Conservation (phyloP, 2,329 filamentous ascomycete genomes). For the Claviceps sp. region DNA sequence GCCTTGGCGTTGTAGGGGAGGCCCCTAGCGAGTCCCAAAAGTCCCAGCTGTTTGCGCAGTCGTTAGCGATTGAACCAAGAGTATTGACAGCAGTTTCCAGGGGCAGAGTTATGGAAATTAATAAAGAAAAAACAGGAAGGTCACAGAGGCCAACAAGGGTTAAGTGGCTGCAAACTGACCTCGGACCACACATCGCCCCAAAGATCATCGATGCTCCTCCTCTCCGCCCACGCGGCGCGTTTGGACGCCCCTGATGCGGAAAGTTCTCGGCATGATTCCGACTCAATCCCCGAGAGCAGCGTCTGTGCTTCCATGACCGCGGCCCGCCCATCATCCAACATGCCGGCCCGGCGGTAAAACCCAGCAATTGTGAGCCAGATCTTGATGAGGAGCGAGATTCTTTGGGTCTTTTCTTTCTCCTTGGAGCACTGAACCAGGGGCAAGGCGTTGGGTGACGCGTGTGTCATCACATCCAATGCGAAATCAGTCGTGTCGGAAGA, state of each 20-base stretch:
- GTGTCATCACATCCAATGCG: constrained; percentile 25
- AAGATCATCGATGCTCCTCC: constrained; percentile 69
- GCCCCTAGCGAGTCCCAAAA: constrained; percentile 48
- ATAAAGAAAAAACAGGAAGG: neutral
- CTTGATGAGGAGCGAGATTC: constrained; percentile 48
- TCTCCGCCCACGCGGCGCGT: constrained; percentile 60
- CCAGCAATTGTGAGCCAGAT: constrained; percentile 87
- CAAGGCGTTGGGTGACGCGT: constrained; percentile 32
- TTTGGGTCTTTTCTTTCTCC: constrained; percentile 36
- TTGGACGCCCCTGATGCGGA: constrained; percentile 49
- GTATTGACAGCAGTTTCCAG: neutral
- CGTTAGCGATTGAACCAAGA: neutral
- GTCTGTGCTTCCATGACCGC: constrained; percentile 72
- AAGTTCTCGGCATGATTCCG: constrained; percentile 47
- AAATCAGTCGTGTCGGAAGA: constrained; percentile 27
- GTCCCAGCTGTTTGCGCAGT: constrained; percentile 40
- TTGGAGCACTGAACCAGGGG: constrained; percentile 42
- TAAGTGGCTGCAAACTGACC: constrained; percentile 35
- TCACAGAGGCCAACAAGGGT: neutral
- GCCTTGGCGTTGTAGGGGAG: constrained; percentile 55
- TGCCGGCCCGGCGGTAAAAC: constrained; percentile 69
- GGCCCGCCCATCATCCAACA: constrained; percentile 67
- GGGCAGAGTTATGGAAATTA: too few species aligned
- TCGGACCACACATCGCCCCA: constrained; percentile 76
- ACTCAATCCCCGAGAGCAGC: constrained; percentile 58